Conservation (phyloP, 495 filamentous ascomycete species). For the Schizothecium vesticola region DNA sequence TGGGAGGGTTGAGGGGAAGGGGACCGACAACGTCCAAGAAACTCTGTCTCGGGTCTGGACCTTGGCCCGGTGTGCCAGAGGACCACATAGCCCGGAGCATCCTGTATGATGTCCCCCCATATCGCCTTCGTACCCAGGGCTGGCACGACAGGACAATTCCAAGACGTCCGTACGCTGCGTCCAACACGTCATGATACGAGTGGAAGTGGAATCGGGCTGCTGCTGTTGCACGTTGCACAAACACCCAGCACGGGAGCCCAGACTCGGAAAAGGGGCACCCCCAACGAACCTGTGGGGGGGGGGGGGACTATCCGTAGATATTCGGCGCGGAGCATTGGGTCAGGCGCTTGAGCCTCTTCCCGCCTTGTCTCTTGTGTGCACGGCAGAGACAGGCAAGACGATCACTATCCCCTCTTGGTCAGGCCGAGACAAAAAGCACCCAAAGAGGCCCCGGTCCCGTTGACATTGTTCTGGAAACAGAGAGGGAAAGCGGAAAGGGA, state of each 20-base stretch:
- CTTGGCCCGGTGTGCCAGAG: too few relatives aligned
- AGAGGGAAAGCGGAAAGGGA: not conserved
- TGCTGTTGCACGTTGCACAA: not conserved
- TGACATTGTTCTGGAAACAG: not conserved
- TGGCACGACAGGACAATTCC: not conserved
- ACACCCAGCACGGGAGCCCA: not conserved
- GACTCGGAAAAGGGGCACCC: not conserved
- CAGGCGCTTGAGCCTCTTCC: not conserved
- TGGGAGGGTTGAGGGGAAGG: not conserved
- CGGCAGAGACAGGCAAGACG: not conserved
- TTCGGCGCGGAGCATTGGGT: not conserved
- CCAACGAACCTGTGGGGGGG: not conserved
- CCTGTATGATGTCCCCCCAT: not conserved
- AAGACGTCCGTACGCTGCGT: not conserved
- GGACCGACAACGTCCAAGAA: not conserved
- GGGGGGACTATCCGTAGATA: not conserved
- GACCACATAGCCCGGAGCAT: not conserved
- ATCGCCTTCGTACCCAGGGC: not conserved
- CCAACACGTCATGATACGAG: not conserved
- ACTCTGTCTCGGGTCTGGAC: not conserved
- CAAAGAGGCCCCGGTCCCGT: not conserved
- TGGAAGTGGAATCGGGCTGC: not conserved
- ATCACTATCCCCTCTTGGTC: not conserved
- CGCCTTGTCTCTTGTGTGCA: not conserved
- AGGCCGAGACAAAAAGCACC: not conserved